These are phyloP conservation scores for Taxillus chinensis DNA, from an alignment of 164 flowering plant species.

Conservation along the genomic window DNA sequence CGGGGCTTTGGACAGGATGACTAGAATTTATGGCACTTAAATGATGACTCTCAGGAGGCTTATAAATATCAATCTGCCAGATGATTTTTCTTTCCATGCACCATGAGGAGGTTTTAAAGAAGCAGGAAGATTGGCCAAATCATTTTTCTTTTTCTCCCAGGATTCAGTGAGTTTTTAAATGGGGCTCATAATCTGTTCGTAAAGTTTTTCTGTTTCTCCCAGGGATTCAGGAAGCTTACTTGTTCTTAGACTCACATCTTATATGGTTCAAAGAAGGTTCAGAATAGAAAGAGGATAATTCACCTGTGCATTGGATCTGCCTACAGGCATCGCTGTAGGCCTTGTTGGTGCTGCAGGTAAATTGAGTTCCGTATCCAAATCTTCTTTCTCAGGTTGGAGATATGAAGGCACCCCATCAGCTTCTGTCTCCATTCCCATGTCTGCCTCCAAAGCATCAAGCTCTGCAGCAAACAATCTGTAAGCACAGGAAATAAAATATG, in stretches of 20 bases:
- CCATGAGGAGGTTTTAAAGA: no score
- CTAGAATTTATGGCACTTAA: no score
- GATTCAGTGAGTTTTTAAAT: no score
- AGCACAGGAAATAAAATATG: background rate
- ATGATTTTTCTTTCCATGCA: no score
- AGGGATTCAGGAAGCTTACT: background rate
- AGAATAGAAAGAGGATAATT: background rate
- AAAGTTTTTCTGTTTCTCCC: background rate
- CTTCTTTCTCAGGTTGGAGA: conserved; percentile 87
- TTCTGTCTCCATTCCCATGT: conserved; percentile 85
- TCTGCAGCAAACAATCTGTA: conserved; percentile 33
- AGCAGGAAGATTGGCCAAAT: no score
- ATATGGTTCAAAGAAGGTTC: background rate
- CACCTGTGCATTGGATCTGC: conserved; percentile 63
- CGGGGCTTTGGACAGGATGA: no score
- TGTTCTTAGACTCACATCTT: background rate
- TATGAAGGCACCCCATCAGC: conserved; percentile 76
- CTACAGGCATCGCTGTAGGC: conserved; percentile 42
- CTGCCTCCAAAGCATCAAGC: conserved; percentile 96
- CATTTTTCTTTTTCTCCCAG: no score
- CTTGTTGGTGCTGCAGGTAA: conserved; percentile 88
- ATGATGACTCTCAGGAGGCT: no score
- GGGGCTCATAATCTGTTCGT: no score
- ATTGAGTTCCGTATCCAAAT: conserved; percentile 66
- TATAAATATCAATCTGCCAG: no score